phyloP scores from a whole-genome alignment of 202 grass and related monocot species.

The Eragrostis tef region DNA sequence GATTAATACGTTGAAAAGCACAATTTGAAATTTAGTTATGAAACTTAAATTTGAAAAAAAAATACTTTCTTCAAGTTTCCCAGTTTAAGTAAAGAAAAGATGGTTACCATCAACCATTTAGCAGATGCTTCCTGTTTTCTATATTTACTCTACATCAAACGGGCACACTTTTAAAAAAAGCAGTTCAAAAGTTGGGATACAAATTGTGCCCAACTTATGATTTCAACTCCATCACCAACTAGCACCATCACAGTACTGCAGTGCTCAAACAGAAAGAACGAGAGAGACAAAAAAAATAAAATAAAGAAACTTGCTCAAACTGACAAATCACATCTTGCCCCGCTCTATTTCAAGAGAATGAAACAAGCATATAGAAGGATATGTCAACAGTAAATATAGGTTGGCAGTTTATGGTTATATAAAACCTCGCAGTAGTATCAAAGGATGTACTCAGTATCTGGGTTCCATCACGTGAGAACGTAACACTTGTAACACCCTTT shows the following conservation, averaged over 20 bases:
- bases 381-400: conserved; percentile 47
- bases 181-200: conserved; percentile 1
- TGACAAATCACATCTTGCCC: conserved; percentile 17
- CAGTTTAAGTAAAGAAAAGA: conserved; percentile 14
- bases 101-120: not conserved
- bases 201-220: not conserved
- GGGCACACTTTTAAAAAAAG: conserved; percentile 15
- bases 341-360: conserved; percentile 27
- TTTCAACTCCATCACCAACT: conserved; percentile 16
- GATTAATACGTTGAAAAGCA: conserved; percentile 13
- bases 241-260: not conserved
- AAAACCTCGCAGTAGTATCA: conserved; percentile 89
- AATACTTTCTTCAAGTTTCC: conserved; percentile 2
- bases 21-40: not conserved
- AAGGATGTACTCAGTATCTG: conserved; percentile 98
- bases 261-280: conserved; percentile 34
- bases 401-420: conserved; percentile 39
- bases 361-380: conserved; percentile 9
- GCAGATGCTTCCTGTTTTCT: not conserved
- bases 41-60: not conserved
- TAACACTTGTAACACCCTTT: conserved; percentile 92
- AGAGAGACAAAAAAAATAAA: too few relatives aligned
- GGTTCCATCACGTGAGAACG: conserved; percentile 92
- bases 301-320: conserved; percentile 25
- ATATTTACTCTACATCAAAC: conserved; percentile 14